A percentile compares a stretch with the other conserved stretches of the same genome.
Conservation (phyloP, 2,329 filamentous ascomycete species). For the Aspergillus sclerotialis region DNA sequence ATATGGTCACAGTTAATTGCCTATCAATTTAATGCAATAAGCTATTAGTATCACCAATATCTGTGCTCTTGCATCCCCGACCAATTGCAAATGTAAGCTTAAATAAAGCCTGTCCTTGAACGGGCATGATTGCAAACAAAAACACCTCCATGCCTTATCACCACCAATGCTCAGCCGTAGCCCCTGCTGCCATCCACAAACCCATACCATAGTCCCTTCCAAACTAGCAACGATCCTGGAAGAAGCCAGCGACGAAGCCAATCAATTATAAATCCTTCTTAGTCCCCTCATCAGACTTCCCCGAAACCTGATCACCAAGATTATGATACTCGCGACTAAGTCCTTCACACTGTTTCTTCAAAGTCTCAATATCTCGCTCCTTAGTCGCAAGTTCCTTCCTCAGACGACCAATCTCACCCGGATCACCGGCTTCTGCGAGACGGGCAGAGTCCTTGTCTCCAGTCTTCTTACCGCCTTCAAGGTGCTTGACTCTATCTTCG, state of each 20-base stretch:
- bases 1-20: too few species aligned
- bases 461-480: conserved; percentile 60
- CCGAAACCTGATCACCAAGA: conserved; percentile 73
- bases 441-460: conserved; percentile 64
- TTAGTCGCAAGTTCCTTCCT: conserved; percentile 63
- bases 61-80: too few species aligned
- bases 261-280: conserved; percentile 55
- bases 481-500: conserved; percentile 81
- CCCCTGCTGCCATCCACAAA: too few species aligned
- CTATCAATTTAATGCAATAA: too few species aligned
- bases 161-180: not conserved
- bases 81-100: too few species aligned
- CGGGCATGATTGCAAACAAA: too few species aligned
- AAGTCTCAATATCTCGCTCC: conserved; percentile 72
- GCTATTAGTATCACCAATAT: too few species aligned
- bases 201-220: not conserved
- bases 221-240: conserved; percentile 2
- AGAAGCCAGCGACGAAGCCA: too few species aligned
- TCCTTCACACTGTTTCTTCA: conserved; percentile 88
- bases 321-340: conserved; percentile 79
- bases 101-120: too few species aligned
- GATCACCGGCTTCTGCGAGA: conserved; percentile 63
- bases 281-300: conserved; percentile 38
- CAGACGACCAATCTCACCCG: conserved; percentile 71
- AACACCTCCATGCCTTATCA: too few species aligned